Percentiles rank a stretch among this genome's conserved stretches.
These are phyloP conservation scores for Solanum etuberosum DNA, from an alignment of 257 asterid genomes.

Conservation along the genomic window DNA sequence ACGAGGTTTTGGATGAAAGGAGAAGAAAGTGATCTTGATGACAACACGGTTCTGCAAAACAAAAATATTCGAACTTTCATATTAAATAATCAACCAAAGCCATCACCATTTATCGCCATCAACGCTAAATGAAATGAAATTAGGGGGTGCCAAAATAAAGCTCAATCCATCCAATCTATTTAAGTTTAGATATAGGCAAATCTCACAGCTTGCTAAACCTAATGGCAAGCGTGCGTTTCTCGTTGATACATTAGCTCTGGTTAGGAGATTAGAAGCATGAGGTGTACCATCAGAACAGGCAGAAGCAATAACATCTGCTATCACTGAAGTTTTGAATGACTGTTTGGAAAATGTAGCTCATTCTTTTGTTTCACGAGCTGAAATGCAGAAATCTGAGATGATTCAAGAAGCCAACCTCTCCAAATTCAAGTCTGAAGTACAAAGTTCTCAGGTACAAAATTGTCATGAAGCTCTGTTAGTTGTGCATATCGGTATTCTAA, in stretches of 20 bases:
- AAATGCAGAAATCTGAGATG: conserved; percentile 51
- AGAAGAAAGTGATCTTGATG: conserved; percentile 5
- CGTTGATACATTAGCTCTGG: conserved; percentile 46
- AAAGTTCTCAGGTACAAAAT: conserved; percentile 43
- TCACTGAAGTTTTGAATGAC: conserved; percentile 42
- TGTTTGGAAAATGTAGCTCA: conserved; percentile 49
- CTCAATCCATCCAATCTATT: too few species aligned
- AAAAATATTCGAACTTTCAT: background rate
- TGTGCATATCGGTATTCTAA: background rate
- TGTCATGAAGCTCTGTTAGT: background rate
- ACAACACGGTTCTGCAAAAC: conserved; percentile 8
- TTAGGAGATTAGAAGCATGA: conserved; percentile 49
- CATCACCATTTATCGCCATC: too few species aligned
- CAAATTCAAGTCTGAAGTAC: conserved; percentile 47
- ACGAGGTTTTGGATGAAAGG: background rate
- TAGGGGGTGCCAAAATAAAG: too few species aligned
- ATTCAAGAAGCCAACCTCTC: conserved; percentile 35
- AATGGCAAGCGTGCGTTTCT: conserved; percentile 29
- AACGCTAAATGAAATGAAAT: too few species aligned
- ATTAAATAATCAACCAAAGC: background rate
- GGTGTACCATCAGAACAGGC: conserved; percentile 54
- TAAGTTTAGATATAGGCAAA: conserved; percentile 12
- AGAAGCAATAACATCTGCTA: conserved; percentile 57
- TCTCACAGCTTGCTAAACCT: conserved; percentile 40
- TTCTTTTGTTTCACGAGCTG: conserved; percentile 35